These are phyloP conservation scores for Ogataea ramenticola DNA, from an alignment of 805 yeast genomes.

Conservation along the genomic window DNA sequence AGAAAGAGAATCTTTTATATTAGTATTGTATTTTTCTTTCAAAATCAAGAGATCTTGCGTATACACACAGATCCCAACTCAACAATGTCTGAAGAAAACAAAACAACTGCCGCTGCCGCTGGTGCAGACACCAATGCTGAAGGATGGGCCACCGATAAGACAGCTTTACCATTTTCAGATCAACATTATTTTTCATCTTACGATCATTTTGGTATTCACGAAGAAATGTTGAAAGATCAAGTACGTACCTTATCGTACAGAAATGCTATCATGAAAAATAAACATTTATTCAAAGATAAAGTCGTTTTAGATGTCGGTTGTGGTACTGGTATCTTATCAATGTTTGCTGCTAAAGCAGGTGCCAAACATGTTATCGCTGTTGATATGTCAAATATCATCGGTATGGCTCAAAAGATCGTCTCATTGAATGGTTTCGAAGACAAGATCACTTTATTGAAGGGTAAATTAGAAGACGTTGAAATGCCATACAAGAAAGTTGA, in stretches of 20 bases:
- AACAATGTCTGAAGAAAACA: background rate
- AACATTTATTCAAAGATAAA: conserved; percentile 84
- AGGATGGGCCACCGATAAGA: conserved; percentile 60
- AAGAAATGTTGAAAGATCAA: conserved; percentile 96
- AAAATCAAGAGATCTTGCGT: too few relatives aligned
- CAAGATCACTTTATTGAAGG: conserved; percentile 81
- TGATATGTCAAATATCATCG: conserved; percentile 94
- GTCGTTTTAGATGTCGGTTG: conserved; percentile 97
- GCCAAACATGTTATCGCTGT: conserved; percentile 97
- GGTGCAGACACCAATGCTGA: background rate
- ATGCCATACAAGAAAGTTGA: conserved; percentile 87
- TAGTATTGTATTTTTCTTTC: too few relatives aligned
- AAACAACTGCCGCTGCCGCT: background rate
- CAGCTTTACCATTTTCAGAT: conserved; percentile 60
- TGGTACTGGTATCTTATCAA: conserved; percentile 95
- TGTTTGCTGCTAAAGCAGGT: conserved; percentile 99
- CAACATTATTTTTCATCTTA: conserved; percentile 94
- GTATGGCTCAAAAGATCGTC: conserved; percentile 88
- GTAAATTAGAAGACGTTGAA: conserved; percentile 87
- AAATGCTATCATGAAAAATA: conserved; percentile 86
- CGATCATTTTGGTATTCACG: conserved; percentile 96
- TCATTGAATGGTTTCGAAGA: conserved; percentile 77
- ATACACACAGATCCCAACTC: background rate
- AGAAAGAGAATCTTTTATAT: too few relatives aligned
- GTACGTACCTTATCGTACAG: conserved; percentile 89